Evolutionary conservation across 2,329 filamentous ascomycete species (phyloP), one percentile per base, ranked within the genome.

Genomic region (Ophiocordyceps camponoti-saundersi): DNA sequence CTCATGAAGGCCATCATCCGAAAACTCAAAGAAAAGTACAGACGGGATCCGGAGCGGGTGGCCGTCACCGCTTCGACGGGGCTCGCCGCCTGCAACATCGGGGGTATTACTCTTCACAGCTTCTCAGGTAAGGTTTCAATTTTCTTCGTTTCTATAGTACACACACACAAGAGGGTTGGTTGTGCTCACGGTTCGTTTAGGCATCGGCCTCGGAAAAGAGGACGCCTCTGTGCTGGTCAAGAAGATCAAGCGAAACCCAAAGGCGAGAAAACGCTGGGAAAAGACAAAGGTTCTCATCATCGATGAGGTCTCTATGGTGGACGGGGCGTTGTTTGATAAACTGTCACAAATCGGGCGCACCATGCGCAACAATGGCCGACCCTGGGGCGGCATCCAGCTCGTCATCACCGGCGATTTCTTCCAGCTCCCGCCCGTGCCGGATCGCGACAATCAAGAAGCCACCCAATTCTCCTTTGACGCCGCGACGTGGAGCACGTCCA

Each of bases 271-370:
- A 52, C 77, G 90, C 40, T 98, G 93, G 93, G 66, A 93, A 53
- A 78, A 80, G 48, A 94, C 88, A 0, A 94, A 89, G 58, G 79
- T 87, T 13, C 73, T 98, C 22, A 74, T 98, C 53, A 77, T 98
- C 55, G 92, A 98, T 63, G 92, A 98, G 61, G 81, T 98, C 3
- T 96, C 92, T 13, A 98, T 98, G 93, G 89, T 98, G 5, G 92
- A 98, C 56, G 92, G 87, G 1, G 89, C 95, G 32, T 71, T 98
- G 0, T 98, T 96, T 54, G 92, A 98, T 67, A 98, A 98, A 62
- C 73, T 98, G 18, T 88, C 93, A 51, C 77, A 84, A 50, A 84
- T 98, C 53, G 90, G 89, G 15, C 77, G 90, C 48, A 78, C 72
- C 3, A 79, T 98, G 51, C 79, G 89, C 47, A 95, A 93, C 59